Percentiles rank a stretch among this genome's conserved stretches.
These are phyloP conservation scores for Aaosphaeria arxii DNA, from an alignment of 2,329 filamentous ascomycete genomes.

Conservation along the genomic window DNA sequence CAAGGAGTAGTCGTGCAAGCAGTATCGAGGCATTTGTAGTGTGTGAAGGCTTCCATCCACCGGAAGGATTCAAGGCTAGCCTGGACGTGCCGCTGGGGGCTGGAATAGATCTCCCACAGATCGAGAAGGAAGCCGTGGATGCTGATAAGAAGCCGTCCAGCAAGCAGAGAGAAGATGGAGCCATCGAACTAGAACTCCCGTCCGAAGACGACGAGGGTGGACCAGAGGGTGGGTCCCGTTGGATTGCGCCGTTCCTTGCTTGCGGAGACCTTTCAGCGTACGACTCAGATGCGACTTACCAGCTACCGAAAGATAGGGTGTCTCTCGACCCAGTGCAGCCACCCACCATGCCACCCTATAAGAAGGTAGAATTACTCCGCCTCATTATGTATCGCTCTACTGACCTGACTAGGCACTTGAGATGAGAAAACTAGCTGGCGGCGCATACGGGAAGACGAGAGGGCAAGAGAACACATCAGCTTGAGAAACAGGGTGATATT, in stretches of 20 bases:
- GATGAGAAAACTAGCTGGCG: slow-evolving; percentile 71
- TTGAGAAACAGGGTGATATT: too few species aligned
- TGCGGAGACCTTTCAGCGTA: slow-evolving; percentile 93
- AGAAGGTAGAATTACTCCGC: slow-evolving; percentile 48
- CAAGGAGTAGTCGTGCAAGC: slow-evolving; percentile 88
- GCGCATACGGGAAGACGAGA: slow-evolving; percentile 73
- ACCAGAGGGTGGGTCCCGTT: slow-evolving; percentile 54
- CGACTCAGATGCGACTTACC: slow-evolving; percentile 93
- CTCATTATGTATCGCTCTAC: not conserved
- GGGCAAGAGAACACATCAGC: slow-evolving; percentile 3
- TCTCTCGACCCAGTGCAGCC: slow-evolving; percentile 91
- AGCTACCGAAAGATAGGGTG: slow-evolving; percentile 79
- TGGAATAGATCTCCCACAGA: slow-evolving; percentile 50
- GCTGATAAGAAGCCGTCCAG: slow-evolving; percentile 19
- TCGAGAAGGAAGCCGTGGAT: not conserved
- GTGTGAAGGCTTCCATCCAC: slow-evolving; percentile 83
- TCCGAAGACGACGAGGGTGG: slow-evolving; percentile 33
- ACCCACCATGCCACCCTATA: slow-evolving; percentile 93
- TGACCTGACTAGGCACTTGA: slow-evolving; percentile 64
- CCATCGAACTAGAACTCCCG: slow-evolving; percentile 46
- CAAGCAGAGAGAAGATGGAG: slow-evolving; percentile 43
- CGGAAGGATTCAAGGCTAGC: slow-evolving; percentile 70
- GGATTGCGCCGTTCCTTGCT: slow-evolving; percentile 96
- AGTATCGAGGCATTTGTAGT: slow-evolving; percentile 97
- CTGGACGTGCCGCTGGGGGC: slow-evolving; percentile 72